Conservation (phyloP, 257 asterid genomes). For the Nicotiana sylvestris region DNA sequence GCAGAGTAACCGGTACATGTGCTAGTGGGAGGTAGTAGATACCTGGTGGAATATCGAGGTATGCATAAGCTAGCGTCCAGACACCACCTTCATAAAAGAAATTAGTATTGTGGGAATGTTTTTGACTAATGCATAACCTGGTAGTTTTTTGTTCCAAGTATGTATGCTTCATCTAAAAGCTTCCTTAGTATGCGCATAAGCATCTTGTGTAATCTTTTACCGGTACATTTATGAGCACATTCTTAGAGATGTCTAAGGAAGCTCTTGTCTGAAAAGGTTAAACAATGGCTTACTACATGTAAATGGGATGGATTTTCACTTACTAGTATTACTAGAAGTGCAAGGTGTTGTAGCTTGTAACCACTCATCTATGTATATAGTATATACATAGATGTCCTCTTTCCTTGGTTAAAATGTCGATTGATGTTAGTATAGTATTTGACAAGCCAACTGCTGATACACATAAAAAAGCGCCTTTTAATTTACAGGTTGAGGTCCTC, state of each 20-base stretch:
- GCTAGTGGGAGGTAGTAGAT: too few relatives aligned
- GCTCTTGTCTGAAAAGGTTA: neutral
- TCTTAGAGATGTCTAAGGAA: neutral
- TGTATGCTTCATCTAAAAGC: conserved; percentile 1
- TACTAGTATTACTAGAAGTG: neutral
- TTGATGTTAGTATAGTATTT: neutral
- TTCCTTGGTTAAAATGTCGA: neutral
- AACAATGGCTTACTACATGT: neutral
- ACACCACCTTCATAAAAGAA: too few relatives aligned
- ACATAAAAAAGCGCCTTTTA: neutral
- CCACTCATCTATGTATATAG: neutral
- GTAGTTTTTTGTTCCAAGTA: neutral
- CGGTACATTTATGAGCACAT: neutral
- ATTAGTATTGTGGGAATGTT: neutral
- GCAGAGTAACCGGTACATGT: too few relatives aligned
- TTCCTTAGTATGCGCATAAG: neutral
- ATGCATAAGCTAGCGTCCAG: too few relatives aligned
- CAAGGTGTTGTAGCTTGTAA: neutral
- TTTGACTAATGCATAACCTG: neutral
- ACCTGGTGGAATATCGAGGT: too few relatives aligned
- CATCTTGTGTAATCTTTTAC: neutral
- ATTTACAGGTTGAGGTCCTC: conserved; percentile 58
- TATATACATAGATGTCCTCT: neutral
- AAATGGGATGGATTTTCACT: neutral
- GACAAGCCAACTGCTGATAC: neutral